Evolutionary conservation across 2,329 filamentous ascomycete genomes (phyloP).

Genomic region (Exserohilum turcica): DNA sequence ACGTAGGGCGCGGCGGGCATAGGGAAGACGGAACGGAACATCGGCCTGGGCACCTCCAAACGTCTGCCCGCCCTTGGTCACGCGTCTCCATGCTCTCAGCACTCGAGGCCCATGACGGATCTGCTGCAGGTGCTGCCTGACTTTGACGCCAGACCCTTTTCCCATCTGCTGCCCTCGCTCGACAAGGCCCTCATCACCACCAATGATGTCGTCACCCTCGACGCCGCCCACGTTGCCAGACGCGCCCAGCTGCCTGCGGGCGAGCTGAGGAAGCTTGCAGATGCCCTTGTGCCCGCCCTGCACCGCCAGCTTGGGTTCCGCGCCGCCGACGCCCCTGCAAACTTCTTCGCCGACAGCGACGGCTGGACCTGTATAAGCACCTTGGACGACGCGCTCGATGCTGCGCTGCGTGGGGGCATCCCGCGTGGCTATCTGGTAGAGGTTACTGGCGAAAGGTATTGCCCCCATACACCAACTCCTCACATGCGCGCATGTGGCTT

Average conservation of each 20-base stretch:
- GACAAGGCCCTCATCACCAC: slow-evolving; percentile 79
- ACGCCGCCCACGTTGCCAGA: slow-evolving; percentile 81
- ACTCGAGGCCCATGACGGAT: slow-evolving; percentile 71
- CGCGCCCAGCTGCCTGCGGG: slow-evolving; percentile 80
- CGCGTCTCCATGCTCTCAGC: too few species aligned
- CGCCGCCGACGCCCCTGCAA: too few species aligned
- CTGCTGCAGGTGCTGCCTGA: slow-evolving; percentile 79
- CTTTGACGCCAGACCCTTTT: slow-evolving; percentile 73
- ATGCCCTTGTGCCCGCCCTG: slow-evolving; percentile 69
- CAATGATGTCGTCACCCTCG: slow-evolving; percentile 82
- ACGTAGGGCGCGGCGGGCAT: slow-evolving; percentile 18
- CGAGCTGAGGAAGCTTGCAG: slow-evolving; percentile 76
- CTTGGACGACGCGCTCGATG: slow-evolving; percentile 75
- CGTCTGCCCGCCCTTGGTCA: slow-evolving; percentile 42
- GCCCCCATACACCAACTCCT: not conserved
- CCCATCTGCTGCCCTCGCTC: slow-evolving; percentile 76
- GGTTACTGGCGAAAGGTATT: slow-evolving; percentile 81
- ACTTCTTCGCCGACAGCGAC: too few species aligned
- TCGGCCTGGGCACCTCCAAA: slow-evolving; percentile 2
- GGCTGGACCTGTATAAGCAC: slow-evolving; percentile 73
- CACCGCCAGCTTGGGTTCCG: slow-evolving; percentile 64
- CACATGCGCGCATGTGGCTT: not conserved
- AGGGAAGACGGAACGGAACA: not conserved
- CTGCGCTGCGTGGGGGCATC: slow-evolving; percentile 75
- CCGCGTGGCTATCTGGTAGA: slow-evolving; percentile 83